phyloP scores from a whole-genome alignment of 441 rosid genomes.

The Geranium incanum region DNA sequence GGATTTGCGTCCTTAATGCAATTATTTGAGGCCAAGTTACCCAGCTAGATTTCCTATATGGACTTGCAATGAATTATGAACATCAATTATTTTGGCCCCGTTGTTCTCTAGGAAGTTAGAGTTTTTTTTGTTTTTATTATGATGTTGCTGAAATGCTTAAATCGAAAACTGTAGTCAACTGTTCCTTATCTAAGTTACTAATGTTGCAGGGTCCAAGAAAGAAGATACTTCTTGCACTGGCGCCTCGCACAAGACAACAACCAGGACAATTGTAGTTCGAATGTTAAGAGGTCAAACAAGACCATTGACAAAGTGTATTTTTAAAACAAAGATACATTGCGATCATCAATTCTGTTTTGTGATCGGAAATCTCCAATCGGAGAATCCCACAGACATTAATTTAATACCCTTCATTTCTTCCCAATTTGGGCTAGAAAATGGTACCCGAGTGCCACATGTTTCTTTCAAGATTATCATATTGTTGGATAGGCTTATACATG shows the following conservation, averaged over 20 bases:
- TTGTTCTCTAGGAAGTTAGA: not conserved
- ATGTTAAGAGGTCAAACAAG: not conserved
- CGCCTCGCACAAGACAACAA: constrained; percentile 20
- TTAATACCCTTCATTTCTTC: not conserved
- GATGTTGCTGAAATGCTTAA: too few relatives aligned
- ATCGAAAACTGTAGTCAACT: not conserved
- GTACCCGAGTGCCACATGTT: not conserved
- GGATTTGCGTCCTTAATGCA: not conserved
- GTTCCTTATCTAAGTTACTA: not conserved
- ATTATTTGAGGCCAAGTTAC: not conserved
- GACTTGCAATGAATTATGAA: not conserved
- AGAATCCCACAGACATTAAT: too few relatives aligned
- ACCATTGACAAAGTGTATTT: not conserved
- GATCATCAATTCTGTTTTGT: not conserved
- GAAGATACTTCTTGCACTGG: constrained; percentile 23
- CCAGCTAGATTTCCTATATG: not conserved
- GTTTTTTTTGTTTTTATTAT: too few relatives aligned
- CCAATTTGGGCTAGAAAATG: not conserved
- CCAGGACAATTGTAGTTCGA: constrained; percentile 4
- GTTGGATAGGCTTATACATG: not conserved
- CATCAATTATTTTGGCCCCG: not conserved
- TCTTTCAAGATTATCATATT: not conserved
- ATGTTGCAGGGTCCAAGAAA: constrained; percentile 27
- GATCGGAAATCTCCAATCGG: too few relatives aligned
- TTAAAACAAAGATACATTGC: not conserved